phyloP scores from a whole-genome alignment of 2,329 filamentous ascomycete genomes.

The Cladosporium sp. region DNA sequence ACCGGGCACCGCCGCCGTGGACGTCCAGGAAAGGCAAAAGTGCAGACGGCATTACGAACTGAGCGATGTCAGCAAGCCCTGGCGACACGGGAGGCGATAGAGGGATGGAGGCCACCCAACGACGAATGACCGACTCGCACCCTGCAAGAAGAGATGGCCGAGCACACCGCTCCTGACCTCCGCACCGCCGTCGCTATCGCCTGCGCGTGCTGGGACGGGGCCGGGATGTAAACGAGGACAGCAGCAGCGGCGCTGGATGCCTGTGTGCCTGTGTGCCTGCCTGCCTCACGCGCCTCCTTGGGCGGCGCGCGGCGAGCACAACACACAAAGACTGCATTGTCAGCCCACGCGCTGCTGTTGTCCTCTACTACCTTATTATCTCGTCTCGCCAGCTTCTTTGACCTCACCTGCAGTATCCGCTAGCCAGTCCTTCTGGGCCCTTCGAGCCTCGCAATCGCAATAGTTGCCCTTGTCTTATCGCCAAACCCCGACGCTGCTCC shows the following conservation, averaged over 20 bases:
- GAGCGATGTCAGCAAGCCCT: too few species aligned
- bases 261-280: not conserved
- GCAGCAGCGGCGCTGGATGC: not conserved
- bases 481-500: too few species aligned
- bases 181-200: not conserved
- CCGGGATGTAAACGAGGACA: too few species aligned
- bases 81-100: not conserved
- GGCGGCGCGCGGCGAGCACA: not conserved
- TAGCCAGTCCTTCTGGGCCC: not conserved
- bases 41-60: too few species aligned
- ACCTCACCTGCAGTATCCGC: not conserved
- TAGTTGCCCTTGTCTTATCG: too few species aligned
- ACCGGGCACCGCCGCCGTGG: too few species aligned
- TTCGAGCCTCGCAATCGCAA: too few species aligned
- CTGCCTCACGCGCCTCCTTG: not conserved
- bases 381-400: not conserved
- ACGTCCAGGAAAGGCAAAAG: too few species aligned
- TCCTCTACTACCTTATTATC: not conserved
- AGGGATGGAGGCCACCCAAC: not conserved
- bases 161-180: not conserved
- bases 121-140: not conserved
- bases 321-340: conserved; percentile 8
- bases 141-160: not conserved
- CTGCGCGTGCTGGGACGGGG: too few species aligned
- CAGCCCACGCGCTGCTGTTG: not conserved